A percentile compares a stretch with the other conserved stretches of the same genome.
Evolutionary conservation across 2,329 filamentous ascomycete genomes (phyloP).

Genomic region (Epichloe bromicola): DNA sequence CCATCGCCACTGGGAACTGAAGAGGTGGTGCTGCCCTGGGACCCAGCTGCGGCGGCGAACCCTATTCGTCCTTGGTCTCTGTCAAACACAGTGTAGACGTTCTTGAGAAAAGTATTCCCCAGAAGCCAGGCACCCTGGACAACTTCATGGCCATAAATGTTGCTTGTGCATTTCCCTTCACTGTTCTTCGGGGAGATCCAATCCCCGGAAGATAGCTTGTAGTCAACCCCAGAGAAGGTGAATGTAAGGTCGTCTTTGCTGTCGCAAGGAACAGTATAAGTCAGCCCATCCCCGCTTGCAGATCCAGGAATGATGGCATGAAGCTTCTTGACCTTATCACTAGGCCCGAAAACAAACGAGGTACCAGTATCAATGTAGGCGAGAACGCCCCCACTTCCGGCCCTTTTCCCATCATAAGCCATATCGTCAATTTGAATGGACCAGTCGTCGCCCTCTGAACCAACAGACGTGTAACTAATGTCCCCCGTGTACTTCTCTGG

Average conservation of each 20-base stretch:
- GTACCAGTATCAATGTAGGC: slow-evolving; percentile 80
- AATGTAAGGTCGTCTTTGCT: slow-evolving; percentile 48
- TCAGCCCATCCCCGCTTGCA: slow-evolving; percentile 40
- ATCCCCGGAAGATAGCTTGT: slow-evolving; percentile 55
- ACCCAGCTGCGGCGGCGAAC: slow-evolving; percentile 7
- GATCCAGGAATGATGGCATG: slow-evolving; percentile 56
- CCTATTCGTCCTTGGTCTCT: slow-evolving; percentile 51
- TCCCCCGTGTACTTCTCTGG: slow-evolving; percentile 51
- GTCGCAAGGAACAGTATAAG: slow-evolving; percentile 62
- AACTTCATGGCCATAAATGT: slow-evolving; percentile 59
- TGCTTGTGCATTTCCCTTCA: slow-evolving; percentile 49
- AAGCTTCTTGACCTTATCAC: slow-evolving; percentile 50
- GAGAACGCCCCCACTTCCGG: slow-evolving; percentile 39
- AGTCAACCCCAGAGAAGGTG: slow-evolving; percentile 54
- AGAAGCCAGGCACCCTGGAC: slow-evolving; percentile 62
- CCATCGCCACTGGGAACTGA: background rate
- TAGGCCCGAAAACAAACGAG: slow-evolving; percentile 62
- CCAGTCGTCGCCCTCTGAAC: slow-evolving; percentile 51
- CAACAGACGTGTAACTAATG: slow-evolving; percentile 48
- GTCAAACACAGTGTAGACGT: slow-evolving; percentile 80
- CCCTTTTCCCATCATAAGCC: slow-evolving; percentile 44
- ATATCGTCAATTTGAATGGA: slow-evolving; percentile 56
- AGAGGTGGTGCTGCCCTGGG: background rate
- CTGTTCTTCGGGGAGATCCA: slow-evolving; percentile 44
- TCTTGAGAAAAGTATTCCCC: slow-evolving; percentile 78